Evolutionary conservation across 495 filamentous ascomycete genomes (phyloP), one percentile per base, ranked within the genome.

Genomic region (Barbatosphaeria neglecta): DNA sequence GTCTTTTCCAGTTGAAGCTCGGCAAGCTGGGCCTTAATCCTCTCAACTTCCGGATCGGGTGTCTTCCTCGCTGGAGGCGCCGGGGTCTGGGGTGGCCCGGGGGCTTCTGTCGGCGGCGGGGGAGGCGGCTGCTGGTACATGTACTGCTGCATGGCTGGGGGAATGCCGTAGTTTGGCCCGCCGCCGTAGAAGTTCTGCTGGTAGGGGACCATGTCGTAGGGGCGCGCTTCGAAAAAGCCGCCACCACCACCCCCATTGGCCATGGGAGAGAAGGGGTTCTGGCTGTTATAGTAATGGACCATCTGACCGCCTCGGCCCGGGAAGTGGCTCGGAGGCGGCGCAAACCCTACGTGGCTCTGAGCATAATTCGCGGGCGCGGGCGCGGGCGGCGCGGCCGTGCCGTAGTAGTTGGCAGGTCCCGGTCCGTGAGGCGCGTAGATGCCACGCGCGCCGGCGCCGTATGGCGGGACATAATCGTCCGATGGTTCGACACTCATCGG

Each of bases 151-250:
- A 72, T 62, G 43, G 57, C 59, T 8, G 57, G 60, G 20, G 65
- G 62, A 40, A 61, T 41, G 39, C 48, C 56, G 49, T 57, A 62
- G 18, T 25, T 51, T 37, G 20, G 50, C 7, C 51, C 54, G 17
- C 52, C 56, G n/a, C 49, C 46, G 35, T 54, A 64, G 42, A 54
- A 64, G 18, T 48, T 33, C 6, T 44, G 48, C 22, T 61, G 59
- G 49, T 73, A 74, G 2, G 68, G 67, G 60, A 70, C 70, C 69
- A 74, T 64, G 40, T 71, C 68, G 48, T 67, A 65, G 20, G 51
- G 57, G 24, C 54, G 61, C 11, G 52, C 60, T 11, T 54, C 58
- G 41, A 62, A 70, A 50, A 60, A 70, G 25, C 64, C 62, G 20
- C 44, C 50, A 24, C 61, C 59, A 10, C 48, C 48, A 43, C 37